Conservation (phyloP, 1,284 basidiomycete genomes). For the Grifola frondosa region DNA sequence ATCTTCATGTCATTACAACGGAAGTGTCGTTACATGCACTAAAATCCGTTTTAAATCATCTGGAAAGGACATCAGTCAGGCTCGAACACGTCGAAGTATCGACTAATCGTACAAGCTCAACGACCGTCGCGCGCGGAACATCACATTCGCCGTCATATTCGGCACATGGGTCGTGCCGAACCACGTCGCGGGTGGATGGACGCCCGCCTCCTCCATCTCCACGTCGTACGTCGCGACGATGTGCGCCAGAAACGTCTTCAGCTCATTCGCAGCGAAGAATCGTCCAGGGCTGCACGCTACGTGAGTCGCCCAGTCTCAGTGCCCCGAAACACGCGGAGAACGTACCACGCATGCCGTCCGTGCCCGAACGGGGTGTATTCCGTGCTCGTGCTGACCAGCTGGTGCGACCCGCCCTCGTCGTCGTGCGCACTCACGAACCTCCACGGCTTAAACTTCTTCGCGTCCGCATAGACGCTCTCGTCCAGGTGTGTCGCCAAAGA, state of each 20-base stretch:
- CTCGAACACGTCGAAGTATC: too few species aligned
- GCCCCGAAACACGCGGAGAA: too few species aligned
- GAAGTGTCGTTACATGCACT: too few species aligned
- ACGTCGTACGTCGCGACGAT: constrained; percentile 47
- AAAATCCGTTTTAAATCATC: too few species aligned
- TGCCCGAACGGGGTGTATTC: constrained; percentile 27
- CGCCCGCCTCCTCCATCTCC: constrained; percentile 35
- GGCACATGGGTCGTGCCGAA: too few species aligned
- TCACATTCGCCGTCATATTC: too few species aligned
- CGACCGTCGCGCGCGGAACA: too few species aligned
- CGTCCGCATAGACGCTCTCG: constrained; percentile 5
- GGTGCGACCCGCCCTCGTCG: constrained; percentile 18
- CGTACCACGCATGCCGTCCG: constrained; percentile 30
- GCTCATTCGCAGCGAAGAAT: constrained; percentile 45
- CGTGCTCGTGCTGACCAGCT: constrained; percentile 18
- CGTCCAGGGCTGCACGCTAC: constrained; percentile 42
- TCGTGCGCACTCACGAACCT: constrained; percentile 4
- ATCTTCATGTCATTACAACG: too few species aligned
- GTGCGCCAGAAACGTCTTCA: constrained; percentile 47
- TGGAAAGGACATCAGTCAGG: too few species aligned
- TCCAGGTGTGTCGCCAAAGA: constrained; percentile 7
- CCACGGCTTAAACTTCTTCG: constrained; percentile 7
- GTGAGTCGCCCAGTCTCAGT: too few species aligned
- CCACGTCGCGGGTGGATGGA: constrained; percentile 28
- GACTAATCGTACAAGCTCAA: too few species aligned